Evolutionary conservation across 2,329 filamentous ascomycete genomes (phyloP), one percentile per base, ranked within the genome.

Genomic region (Monosporascus sp.): DNA sequence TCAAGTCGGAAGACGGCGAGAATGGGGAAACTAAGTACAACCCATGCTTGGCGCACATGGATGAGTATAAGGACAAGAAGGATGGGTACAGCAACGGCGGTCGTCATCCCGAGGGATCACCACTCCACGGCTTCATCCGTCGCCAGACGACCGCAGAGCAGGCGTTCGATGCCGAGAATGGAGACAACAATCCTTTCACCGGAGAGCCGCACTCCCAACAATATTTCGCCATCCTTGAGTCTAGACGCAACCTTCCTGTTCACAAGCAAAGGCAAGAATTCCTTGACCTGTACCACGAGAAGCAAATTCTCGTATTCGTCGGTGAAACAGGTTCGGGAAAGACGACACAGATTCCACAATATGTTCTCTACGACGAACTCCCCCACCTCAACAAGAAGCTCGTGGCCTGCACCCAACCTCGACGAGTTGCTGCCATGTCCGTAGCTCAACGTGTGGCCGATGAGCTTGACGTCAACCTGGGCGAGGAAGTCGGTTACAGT

Each of bases 311-410:
- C 56, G 94, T 99, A 65, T 97, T 99, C 67, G 94, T 99, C 60
- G 94, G 94, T 77, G 94, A 99, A 79, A 99, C 94, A 8, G 94
- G 95, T 84, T 99, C 94, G 61, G 94, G 94, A 76, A 99, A 99
- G 78, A 99, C 94, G 5, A 99, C 94, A 0, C 94, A 99, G 78
- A 97, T 99, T 57, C 94, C 94, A 2, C 94, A 99, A 72, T 99
- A 97, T 71, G 93, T 99, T 61, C 84, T 99, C 41, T 97, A 88
- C 79, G 94, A 99, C 74, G 94, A 99, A 73, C 82, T 97, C 34
- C 93, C 94, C 26, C 90, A 97, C 65, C 77, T 85, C 58, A 85
- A 86, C 62, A 82, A 85, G 69, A 97, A 97, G 77, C 86, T 97
- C 73, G 87, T 99, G 55, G 94, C 93, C 54, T 99, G 94, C 80